phyloP scores from a whole-genome alignment of 176 grass and related monocot species.

The Echinochloa phyllopogon region DNA sequence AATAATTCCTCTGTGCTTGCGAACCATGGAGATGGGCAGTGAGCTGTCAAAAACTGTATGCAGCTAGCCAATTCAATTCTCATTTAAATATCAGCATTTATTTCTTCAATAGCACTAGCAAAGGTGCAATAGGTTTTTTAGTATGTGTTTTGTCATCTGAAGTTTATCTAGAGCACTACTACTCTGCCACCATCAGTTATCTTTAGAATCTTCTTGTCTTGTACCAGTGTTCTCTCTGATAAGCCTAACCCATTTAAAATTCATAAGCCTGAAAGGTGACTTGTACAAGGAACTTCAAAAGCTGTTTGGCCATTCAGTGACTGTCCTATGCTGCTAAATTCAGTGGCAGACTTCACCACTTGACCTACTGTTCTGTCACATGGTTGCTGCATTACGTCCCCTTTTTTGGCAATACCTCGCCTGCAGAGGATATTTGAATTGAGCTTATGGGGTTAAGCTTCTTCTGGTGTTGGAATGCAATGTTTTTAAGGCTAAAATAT shows the following conservation, averaged over 20 bases:
- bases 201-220: constrained; percentile 20
- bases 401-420: background rate
- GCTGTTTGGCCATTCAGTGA: background rate
- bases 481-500: constrained; percentile 2
- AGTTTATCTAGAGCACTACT: constrained; percentile 7
- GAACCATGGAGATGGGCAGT: constrained; percentile 99
- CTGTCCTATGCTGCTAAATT: constrained; percentile 10
- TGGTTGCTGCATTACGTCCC: background rate
- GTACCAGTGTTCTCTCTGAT: background rate
- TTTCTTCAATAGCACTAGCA: constrained; percentile 31
- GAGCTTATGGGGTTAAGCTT: constrained; percentile 7
- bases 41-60: constrained; percentile 96
- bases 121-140: constrained; percentile 13
- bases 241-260: background rate
- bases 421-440: background rate
- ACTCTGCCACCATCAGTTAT: background rate
- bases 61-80: constrained; percentile 30
- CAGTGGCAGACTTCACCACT: background rate
- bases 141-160: background rate
- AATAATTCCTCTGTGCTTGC: constrained; percentile 97
- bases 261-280: constrained; percentile 32
- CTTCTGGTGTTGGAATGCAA: background rate
- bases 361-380: background rate
- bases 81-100: constrained; percentile 6
- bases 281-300: background rate